Conservation (phyloP, 257 asterid species). For the Przewalskia tangutica region DNA sequence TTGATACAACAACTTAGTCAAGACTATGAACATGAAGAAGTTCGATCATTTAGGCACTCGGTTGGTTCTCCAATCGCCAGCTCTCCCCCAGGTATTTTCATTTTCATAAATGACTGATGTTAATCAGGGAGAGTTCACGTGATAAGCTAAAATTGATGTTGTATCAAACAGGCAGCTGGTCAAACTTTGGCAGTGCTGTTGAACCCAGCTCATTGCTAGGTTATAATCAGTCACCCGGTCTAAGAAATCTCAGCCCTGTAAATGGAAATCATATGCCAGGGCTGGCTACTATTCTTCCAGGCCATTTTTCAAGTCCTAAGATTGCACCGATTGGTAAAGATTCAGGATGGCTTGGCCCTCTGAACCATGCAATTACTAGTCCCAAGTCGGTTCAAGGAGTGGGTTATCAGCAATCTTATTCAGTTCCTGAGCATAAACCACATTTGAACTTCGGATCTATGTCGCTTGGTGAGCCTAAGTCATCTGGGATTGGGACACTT, state of each 20-base stretch:
- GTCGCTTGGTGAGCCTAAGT: slow-evolving; percentile 47
- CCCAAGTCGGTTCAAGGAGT: slow-evolving; percentile 15
- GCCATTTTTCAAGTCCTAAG: slow-evolving; percentile 59
- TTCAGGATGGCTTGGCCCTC: slow-evolving; percentile 36
- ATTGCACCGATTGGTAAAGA: slow-evolving; percentile 91
- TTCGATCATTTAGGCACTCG: slow-evolving; percentile 47
- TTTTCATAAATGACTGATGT: background rate
- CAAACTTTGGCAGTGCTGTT: slow-evolving; percentile 73
- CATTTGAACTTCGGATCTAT: slow-evolving; percentile 54
- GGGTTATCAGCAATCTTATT: slow-evolving; percentile 32
- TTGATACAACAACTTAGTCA: slow-evolving; percentile 82
- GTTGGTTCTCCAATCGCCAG: slow-evolving; percentile 75
- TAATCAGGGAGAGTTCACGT: background rate
- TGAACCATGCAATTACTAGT: slow-evolving; percentile 15
- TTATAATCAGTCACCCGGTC: slow-evolving; percentile 41
- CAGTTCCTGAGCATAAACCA: slow-evolving; percentile 37
- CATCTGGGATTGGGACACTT: slow-evolving; percentile 72
- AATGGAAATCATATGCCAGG: slow-evolving; percentile 53
- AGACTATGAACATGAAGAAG: slow-evolving; percentile 78
- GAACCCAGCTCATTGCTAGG: slow-evolving; percentile 53
- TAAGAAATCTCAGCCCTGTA: slow-evolving; percentile 50
- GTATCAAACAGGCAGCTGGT: slow-evolving; percentile 59
- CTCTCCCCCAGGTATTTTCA: slow-evolving; percentile 80
- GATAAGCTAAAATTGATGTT: background rate
- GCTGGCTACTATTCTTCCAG: slow-evolving; percentile 75